phyloP scores from a whole-genome alignment of 768 basidiomycete species.

The Mycena albidolilacea region DNA sequence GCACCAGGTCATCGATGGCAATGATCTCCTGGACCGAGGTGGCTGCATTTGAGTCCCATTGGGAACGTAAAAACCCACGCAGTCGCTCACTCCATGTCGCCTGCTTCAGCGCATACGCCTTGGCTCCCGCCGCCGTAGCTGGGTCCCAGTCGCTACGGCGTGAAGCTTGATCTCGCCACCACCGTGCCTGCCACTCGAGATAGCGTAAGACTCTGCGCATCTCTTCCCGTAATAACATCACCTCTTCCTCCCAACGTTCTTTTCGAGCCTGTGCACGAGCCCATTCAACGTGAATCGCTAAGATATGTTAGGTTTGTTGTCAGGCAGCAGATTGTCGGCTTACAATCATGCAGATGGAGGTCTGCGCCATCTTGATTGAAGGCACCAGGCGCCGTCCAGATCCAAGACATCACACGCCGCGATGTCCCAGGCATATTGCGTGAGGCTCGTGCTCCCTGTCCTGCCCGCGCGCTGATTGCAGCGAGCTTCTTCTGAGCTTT shows the following conservation, averaged over 20 bases:
- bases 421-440: too few relatives aligned
- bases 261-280: conserved; percentile 27
- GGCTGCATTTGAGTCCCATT: conserved; percentile 6
- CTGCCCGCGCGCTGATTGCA: not conserved
- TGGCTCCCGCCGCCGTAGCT: not conserved
- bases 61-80: not conserved
- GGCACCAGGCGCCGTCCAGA: conserved; percentile 25
- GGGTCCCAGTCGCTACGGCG: too few relatives aligned
- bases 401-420: conserved; percentile 20
- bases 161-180: too few relatives aligned
- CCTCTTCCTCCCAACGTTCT: conserved; percentile 37
- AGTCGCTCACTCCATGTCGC: conserved; percentile 5
- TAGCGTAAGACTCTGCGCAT: conserved; percentile 39
- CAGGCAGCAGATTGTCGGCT: not conserved
- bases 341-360: conserved; percentile 18
- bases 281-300: conserved; percentile 40
- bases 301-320: not conserved
- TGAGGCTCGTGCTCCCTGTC: not conserved
- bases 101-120: conserved; percentile 14
- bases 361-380: conserved; percentile 5
- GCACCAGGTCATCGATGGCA: conserved; percentile 12
- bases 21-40: not conserved
- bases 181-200: conserved; percentile 22
- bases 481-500: conserved; percentile 7
- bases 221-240: conserved; percentile 37